Conservation (phyloP, 2,329 filamentous ascomycete species). For the Arachnomyces sp. region DNA sequence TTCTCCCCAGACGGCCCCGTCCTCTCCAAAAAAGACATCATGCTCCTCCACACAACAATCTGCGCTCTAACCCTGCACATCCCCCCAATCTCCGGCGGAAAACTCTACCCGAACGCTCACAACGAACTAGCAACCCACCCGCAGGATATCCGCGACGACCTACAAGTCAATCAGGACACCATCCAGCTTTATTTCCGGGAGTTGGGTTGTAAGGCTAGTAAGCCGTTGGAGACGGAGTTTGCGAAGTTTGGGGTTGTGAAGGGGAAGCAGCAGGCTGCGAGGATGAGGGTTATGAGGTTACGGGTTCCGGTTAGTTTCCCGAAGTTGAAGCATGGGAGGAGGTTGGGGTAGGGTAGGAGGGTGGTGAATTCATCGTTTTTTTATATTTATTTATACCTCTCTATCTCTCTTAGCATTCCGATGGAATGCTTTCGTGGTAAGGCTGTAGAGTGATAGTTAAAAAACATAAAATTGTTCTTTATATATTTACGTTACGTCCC, state of each 20-base stretch:
- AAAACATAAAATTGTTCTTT: too few species aligned
- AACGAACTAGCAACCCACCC: slow-evolving; percentile 37
- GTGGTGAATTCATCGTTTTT: neutral
- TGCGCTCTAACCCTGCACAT: slow-evolving; percentile 41
- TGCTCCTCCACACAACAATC: slow-evolving; percentile 39
- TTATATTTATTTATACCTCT: too few species aligned
- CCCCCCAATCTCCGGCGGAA: slow-evolving; percentile 32
- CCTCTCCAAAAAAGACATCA: slow-evolving; percentile 33
- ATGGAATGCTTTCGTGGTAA: too few species aligned
- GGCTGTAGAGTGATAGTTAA: too few species aligned
- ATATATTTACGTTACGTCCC: too few species aligned
- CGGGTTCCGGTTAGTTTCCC: slow-evolving; percentile 77
- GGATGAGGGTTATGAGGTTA: slow-evolving; percentile 57
- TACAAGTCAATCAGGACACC: slow-evolving; percentile 30
- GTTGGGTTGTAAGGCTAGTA: slow-evolving; percentile 38
- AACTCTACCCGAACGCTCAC: slow-evolving; percentile 28
- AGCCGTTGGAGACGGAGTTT: slow-evolving; percentile 34
- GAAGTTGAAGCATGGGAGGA: slow-evolving; percentile 43
- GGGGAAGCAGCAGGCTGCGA: slow-evolving; percentile 51
- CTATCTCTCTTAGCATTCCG: too few species aligned
- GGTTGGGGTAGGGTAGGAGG: slow-evolving; percentile 14
- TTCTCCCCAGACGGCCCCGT: slow-evolving; percentile 32
- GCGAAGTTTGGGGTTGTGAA: slow-evolving; percentile 44
- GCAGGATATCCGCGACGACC: slow-evolving; percentile 38
- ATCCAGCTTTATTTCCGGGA: slow-evolving; percentile 38